Base-by-base conservation (phyloP, 176 grass and related monocot species). In the Musa itinerans region DNA sequence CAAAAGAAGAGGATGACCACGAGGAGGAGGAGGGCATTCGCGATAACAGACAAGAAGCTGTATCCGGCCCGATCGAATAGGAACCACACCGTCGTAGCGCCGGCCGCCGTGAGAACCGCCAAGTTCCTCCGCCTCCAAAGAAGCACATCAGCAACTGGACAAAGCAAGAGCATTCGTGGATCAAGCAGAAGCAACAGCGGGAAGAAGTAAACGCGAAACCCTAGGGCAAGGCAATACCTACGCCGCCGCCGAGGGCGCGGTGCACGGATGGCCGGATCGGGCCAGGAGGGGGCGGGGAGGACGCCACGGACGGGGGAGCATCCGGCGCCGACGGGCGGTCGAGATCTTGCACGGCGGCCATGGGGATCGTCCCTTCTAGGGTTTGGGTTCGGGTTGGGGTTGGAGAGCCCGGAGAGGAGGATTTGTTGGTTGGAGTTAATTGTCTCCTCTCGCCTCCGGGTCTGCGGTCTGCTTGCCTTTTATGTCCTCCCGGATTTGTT, bases 1-100 rank as follows among this genome's bases (percentile, higher is more conserved):
- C 94, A 98, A 80, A 91, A 91, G 86, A 98, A 98, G 85, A 98
- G 90, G 85, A 98, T 91, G 83, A 71, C 78, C 68, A 93, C 88
- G 63, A 98, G 84, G 64, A 98, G 94, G 63, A 98, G 94, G 77
- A 98, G 12, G 50, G 94, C 86, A 80, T 93, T 91, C 78, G 84
- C 74, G 49, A 93, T 64, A 65, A 98, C 88, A 53, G 94, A 93
- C 15, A 89, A 86, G 63, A 98, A 77, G 88, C 87, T 98, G 84
- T 93, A 93, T 1, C 86, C 94, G 17, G 88, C 86, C 48, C 80
- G 74, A 75, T 98, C 90, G 82, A 98, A 98, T 81, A 98, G 58
- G 74, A 90, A 82, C 94, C 94, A 98, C 9, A 91, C 76, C 14
- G 50, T 82, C 52, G 94, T 93, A n/a, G 88, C 82, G 57, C 84